These are phyloP conservation scores for Macrophomina phaseolina DNA, from an alignment of 2,329 filamentous ascomycete species.

Conservation along the genomic window DNA sequence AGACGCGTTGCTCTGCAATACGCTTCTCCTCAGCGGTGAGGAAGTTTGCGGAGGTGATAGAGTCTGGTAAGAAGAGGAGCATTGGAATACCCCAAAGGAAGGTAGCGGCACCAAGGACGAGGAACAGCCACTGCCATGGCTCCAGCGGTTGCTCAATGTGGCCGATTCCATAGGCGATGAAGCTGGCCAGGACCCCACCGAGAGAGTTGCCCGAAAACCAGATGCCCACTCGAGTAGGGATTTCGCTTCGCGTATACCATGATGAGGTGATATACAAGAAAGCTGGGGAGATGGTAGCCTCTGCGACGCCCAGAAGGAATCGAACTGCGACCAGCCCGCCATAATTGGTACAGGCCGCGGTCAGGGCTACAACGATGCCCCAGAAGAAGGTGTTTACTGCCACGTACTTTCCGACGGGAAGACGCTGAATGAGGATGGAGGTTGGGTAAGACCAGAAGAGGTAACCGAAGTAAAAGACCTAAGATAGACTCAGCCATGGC, in stretches of 20 bases:
- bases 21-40: slow-evolving; percentile 33
- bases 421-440: slow-evolving; percentile 54
- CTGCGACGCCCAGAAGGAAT: slow-evolving; percentile 39
- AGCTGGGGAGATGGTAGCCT: slow-evolving; percentile 33
- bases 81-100: slow-evolving; percentile 50
- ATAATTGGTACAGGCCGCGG: slow-evolving; percentile 34
- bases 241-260: slow-evolving; percentile 34
- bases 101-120: slow-evolving; percentile 53
- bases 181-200: slow-evolving; percentile 52
- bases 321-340: slow-evolving; percentile 36
- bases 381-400: slow-evolving; percentile 57
- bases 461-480: slow-evolving; percentile 57
- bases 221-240: slow-evolving; percentile 55
- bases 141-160: slow-evolving; percentile 35
- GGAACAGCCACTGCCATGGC: slow-evolving; percentile 54
- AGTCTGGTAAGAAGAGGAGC: slow-evolving; percentile 51
- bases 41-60: slow-evolving; percentile 34
- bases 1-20: slow-evolving; percentile 34
- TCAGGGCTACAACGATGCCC: slow-evolving; percentile 53
- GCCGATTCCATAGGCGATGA: slow-evolving; percentile 27
- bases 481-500: neutral
- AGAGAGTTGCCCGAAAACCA: slow-evolving; percentile 56
- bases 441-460: slow-evolving; percentile 59
- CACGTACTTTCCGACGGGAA: slow-evolving; percentile 57
- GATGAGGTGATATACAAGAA: slow-evolving; percentile 38